Conservation (phyloP, 202 grass and related monocot species). For the Sporobolus alterniflorus region DNA sequence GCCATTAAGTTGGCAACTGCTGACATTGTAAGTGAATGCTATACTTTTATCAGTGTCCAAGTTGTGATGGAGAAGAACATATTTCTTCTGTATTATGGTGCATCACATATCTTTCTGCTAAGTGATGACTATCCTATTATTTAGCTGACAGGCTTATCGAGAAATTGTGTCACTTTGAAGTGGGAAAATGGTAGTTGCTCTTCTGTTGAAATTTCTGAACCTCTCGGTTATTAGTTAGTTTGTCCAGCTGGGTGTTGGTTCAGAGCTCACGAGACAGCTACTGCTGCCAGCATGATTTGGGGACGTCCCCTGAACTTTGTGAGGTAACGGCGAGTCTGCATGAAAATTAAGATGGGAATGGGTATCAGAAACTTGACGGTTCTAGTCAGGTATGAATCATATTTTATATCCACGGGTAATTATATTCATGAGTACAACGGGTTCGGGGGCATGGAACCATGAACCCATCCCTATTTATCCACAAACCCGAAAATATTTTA, state of each 20-base stretch:
- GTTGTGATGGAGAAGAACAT: constrained; percentile 17
- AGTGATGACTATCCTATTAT: constrained; percentile 37
- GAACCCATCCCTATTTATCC: too few relatives aligned
- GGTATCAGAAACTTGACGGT: too few relatives aligned
- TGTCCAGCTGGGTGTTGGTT: neutral
- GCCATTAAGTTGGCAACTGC: constrained; percentile 88
- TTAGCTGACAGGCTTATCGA: constrained; percentile 81
- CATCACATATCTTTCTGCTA: neutral
- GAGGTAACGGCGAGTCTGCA: neutral
- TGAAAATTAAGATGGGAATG: too few relatives aligned
- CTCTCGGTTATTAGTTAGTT: neutral
- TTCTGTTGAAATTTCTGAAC: constrained; percentile 70
- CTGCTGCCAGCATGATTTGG: neutral
- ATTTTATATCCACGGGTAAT: too few relatives aligned
- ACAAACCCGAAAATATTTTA: too few relatives aligned
- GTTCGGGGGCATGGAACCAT: too few relatives aligned
- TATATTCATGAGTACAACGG: too few relatives aligned
- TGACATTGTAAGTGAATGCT: constrained; percentile 76
- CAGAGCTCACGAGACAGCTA: neutral
- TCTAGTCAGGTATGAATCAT: too few relatives aligned
- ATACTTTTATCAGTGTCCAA: neutral
- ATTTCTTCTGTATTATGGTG: neutral
- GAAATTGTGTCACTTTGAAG: constrained; percentile 64
- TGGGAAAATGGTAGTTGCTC: constrained; percentile 79
- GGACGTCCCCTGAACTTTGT: neutral